phyloP scores from a whole-genome alignment of 2,329 filamentous ascomycete species.

The Didymella pomorum region DNA sequence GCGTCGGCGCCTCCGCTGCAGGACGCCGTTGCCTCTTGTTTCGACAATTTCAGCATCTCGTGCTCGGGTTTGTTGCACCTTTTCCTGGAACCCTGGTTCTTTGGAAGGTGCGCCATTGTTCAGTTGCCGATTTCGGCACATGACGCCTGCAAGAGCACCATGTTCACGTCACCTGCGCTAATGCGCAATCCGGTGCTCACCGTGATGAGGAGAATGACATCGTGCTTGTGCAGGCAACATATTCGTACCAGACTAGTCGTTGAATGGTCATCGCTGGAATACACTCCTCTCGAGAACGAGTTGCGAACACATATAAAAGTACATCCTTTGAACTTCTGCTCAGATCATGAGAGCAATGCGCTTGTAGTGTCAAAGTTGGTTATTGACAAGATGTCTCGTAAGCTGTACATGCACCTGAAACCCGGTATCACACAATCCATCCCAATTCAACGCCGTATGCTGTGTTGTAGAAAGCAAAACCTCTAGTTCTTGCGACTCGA shows the following conservation, averaged over 20 bases:
- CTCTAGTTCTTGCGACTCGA: slow-evolving; percentile 2
- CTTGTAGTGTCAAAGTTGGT: background rate
- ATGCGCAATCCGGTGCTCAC: slow-evolving; percentile 11
- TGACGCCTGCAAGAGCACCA: slow-evolving; percentile 11
- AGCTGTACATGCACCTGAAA: slow-evolving; percentile 17
- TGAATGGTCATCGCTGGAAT: background rate
- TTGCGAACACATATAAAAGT: background rate
- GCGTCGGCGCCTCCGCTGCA: slow-evolving; percentile 17
- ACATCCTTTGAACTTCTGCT: background rate
- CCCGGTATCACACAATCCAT: slow-evolving; percentile 17
- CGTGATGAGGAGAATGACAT: slow-evolving; percentile 4
- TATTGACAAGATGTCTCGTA: slow-evolving; percentile 8
- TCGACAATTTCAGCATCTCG: background rate
- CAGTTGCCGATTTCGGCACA: slow-evolving; percentile 17
- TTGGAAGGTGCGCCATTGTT: slow-evolving; percentile 2
- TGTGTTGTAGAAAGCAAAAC: slow-evolving; percentile 25
- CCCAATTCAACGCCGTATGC: slow-evolving; percentile 31
- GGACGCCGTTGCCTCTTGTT: slow-evolving; percentile 10
- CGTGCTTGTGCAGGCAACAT: slow-evolving; percentile 2
- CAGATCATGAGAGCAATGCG: background rate
- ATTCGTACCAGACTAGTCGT: background rate
- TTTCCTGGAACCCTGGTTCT: background rate
- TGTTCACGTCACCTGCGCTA: slow-evolving; percentile 23
- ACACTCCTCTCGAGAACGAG: background rate
- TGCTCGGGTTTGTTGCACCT: slow-evolving; percentile 21